These are phyloP conservation scores for Phytopythium kandeliae DNA, from an alignment of 352 stramenopile species.

Conservation along the genomic window DNA sequence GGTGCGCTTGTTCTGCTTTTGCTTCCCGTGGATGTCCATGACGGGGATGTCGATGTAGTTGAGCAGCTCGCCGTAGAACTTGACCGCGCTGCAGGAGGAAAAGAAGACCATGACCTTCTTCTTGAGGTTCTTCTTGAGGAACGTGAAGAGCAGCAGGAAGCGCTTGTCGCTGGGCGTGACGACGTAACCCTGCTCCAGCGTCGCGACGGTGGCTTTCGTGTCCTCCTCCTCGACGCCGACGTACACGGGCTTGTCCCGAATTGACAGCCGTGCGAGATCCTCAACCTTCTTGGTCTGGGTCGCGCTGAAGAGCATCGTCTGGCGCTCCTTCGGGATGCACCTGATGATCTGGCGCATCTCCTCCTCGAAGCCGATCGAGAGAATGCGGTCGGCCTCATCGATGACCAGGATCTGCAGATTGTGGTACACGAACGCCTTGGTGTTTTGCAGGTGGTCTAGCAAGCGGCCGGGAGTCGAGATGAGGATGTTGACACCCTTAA, in stretches of 20 bases:
- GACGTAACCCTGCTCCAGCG: conserved; percentile 98
- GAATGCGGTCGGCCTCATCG: conserved; percentile 98
- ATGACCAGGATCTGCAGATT: conserved; percentile 97
- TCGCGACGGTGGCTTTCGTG: conserved; percentile 89
- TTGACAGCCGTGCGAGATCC: conserved; percentile 91
- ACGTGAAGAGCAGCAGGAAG: conserved; percentile 99
- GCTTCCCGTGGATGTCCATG: conserved; percentile 98
- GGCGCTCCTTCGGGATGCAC: conserved; percentile 95
- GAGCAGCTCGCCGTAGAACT: conserved; percentile 98
- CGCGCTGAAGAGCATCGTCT: conserved; percentile 99
- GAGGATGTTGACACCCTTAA: conserved; percentile 97
- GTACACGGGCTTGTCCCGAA: conserved; percentile 96
- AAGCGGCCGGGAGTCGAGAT: conserved; percentile 97
- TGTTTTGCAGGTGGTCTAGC: conserved; percentile 98
- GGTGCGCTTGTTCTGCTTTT: conserved; percentile 99
- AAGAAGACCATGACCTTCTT: conserved; percentile 99
- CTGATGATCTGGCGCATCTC: conserved; percentile 99
- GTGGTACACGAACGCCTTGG: conserved; percentile 96
- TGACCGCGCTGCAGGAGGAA: conserved; percentile 93
- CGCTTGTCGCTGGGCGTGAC: conserved; percentile 96
- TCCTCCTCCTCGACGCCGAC: conserved; percentile 94
- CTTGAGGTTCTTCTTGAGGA: conserved; percentile 99
- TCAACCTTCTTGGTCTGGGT: conserved; percentile 99
- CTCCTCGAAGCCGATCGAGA: conserved; percentile 99
- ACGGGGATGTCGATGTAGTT: conserved; percentile 99